Conservation (phyloP, 116 monocot species). For the Dioscorea cayenensis region DNA sequence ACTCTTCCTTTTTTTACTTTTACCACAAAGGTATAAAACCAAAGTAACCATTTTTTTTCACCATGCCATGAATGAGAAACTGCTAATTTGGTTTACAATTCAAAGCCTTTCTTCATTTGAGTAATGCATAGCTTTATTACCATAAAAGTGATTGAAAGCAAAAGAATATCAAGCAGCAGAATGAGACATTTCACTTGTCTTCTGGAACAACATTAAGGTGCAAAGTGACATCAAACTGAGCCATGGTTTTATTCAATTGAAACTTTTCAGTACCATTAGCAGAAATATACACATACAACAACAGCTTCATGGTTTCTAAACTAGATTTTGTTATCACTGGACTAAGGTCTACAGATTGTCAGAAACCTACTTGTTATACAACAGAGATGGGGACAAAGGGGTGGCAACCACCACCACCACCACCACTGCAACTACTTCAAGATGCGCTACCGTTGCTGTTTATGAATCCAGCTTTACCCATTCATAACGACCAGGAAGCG, state of each 20-base stretch:
- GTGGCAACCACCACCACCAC: not conserved
- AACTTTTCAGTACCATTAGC: not conserved
- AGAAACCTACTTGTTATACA: slow-evolving; percentile 4
- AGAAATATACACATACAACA: not conserved
- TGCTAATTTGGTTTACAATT: too few species aligned
- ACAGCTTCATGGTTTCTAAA: not conserved
- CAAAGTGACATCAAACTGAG: too few species aligned
- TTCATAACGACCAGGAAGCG: slow-evolving; percentile 56
- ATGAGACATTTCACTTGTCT: too few species aligned
- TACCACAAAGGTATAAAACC: too few species aligned
- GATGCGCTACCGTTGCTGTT: not conserved
- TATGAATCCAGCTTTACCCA: slow-evolving; percentile 29
- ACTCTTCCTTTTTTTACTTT: too few species aligned
- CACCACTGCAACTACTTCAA: not conserved
- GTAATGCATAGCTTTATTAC: not conserved
- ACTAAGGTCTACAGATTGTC: not conserved
- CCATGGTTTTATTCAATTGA: not conserved
- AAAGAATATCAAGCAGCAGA: too few species aligned
- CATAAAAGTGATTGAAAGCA: too few species aligned
- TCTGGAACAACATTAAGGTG: not conserved
- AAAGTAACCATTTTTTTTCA: too few species aligned
- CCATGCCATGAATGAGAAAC: too few species aligned
- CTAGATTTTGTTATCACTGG: not conserved
- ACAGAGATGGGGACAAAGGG: not conserved
- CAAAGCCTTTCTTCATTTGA: too few species aligned